Conservation (phyloP, 495 filamentous ascomycete species). For the Penicillium daleae region DNA sequence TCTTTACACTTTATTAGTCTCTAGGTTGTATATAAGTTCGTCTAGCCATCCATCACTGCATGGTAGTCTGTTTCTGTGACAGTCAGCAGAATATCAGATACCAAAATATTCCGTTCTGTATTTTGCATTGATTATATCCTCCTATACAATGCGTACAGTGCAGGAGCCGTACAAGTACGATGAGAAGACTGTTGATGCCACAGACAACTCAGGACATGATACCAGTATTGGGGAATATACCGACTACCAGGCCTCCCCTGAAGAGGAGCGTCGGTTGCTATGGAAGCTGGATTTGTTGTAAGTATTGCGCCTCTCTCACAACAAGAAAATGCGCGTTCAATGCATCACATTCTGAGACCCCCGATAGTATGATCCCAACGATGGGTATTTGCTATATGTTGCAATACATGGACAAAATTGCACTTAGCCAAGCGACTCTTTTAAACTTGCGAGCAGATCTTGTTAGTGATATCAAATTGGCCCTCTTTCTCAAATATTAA, state of each 20-base stretch:
- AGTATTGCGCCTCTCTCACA: not conserved
- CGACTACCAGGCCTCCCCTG: conserved; percentile 2
- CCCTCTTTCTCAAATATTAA: not conserved
- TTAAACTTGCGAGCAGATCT: conserved; percentile 37
- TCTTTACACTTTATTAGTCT: not conserved
- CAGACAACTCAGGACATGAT: not conserved
- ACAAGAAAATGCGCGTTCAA: not conserved
- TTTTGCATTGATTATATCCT: not conserved
- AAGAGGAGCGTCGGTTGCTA: conserved; percentile 1
- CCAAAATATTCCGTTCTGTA: not conserved
- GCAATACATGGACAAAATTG: conserved; percentile 62
- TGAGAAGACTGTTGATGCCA: not conserved
- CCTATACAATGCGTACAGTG: not conserved
- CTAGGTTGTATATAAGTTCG: not conserved
- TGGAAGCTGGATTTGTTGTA: conserved; percentile 8
- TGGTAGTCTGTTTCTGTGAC: too few species aligned
- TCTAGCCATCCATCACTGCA: not conserved
- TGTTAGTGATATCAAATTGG: not conserved
- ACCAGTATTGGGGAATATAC: not conserved
- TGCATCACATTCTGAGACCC: not conserved
- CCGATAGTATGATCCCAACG: conserved; percentile 43
- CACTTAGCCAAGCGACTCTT: conserved; percentile 55
- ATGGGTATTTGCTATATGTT: conserved; percentile 51
- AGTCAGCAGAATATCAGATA: too few species aligned
- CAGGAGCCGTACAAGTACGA: not conserved